These are phyloP conservation scores for Suillus weaverae DNA, from an alignment of 768 basidiomycete genomes.

Conservation along the genomic window DNA sequence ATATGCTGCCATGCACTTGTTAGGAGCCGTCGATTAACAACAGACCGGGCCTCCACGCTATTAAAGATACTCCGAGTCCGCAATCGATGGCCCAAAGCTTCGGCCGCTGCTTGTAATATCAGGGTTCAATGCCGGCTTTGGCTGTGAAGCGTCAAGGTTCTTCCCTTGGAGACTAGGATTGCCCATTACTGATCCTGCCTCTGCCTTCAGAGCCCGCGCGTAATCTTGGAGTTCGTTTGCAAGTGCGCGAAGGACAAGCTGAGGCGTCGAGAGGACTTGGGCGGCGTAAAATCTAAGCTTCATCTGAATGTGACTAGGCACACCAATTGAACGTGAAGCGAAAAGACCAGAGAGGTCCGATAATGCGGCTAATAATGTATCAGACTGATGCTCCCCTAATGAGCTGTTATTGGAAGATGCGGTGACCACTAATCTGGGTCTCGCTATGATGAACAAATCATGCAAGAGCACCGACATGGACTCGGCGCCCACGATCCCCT, in stretches of 20 bases:
- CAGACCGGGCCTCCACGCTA: background rate
- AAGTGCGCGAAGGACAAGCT: constrained; percentile 39
- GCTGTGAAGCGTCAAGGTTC: background rate
- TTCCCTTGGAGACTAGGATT: background rate
- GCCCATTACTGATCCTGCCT: background rate
- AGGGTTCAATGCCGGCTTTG: background rate
- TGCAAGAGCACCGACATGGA: constrained; percentile 53
- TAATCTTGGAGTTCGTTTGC: constrained; percentile 38
- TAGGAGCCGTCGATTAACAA: background rate
- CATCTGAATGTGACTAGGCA: constrained; percentile 45
- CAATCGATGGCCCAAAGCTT: background rate
- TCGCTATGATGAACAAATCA: constrained; percentile 56
- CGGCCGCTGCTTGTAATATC: background rate
- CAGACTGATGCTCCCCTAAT: constrained; percentile 17
- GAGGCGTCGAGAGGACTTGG: constrained; percentile 52
- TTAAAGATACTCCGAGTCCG: background rate
- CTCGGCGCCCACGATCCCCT: constrained; percentile 37
- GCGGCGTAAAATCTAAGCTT: constrained; percentile 75
- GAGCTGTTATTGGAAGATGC: background rate
- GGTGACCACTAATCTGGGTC: constrained; percentile 38
- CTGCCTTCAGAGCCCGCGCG: background rate
- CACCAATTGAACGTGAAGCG: constrained; percentile 18
- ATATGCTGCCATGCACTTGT: background rate
- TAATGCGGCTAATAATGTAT: constrained; percentile 22
- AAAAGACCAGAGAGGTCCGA: constrained; percentile 30